A percentile compares a stretch with the other conserved stretches of the same genome.
Evolutionary conservation across 805 yeast genomes (phyloP).

Genomic region (Yamadazyma philogaea): DNA sequence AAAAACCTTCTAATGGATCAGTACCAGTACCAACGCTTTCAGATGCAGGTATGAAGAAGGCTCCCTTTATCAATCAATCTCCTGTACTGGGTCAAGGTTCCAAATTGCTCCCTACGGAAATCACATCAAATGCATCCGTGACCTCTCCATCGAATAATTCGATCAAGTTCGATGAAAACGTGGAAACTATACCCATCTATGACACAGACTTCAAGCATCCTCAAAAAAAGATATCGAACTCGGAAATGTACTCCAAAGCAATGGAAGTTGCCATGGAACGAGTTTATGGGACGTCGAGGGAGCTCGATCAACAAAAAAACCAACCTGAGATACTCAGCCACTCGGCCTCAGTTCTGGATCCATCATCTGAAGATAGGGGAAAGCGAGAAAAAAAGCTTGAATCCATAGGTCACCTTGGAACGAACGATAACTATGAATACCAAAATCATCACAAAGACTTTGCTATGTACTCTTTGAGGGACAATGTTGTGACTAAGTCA

Average conservation of each 20-base stretch:
- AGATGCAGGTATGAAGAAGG: neutral
- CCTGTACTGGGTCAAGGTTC: neutral
- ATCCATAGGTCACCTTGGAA: slow-evolving; percentile 13
- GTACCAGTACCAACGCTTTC: neutral
- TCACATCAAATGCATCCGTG: slow-evolving; percentile 10
- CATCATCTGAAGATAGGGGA: slow-evolving; percentile 9
- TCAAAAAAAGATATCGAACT: slow-evolving; percentile 16
- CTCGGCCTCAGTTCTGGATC: neutral
- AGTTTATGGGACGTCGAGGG: slow-evolving; percentile 45
- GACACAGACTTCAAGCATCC: slow-evolving; percentile 7
- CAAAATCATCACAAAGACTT: slow-evolving; percentile 33
- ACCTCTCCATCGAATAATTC: slow-evolving; percentile 26
- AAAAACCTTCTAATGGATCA: slow-evolving; percentile 2
- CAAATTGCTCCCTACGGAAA: slow-evolving; percentile 1
- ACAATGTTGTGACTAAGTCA: slow-evolving; percentile 14
- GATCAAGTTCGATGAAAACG: slow-evolving; percentile 36
- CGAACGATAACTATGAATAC: slow-evolving; percentile 19
- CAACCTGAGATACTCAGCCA: neutral
- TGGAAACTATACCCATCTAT: slow-evolving; percentile 35
- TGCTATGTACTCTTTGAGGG: slow-evolving; percentile 29
- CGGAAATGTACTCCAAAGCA: slow-evolving; percentile 55
- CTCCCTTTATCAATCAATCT: slow-evolving; percentile 3
- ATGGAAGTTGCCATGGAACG: slow-evolving; percentile 53
- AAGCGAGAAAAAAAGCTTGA: slow-evolving; percentile 15
- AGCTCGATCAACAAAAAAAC: slow-evolving; percentile 1